phyloP scores from a whole-genome alignment of 2,329 filamentous ascomycete genomes.

The Mycosphaerelloides madeirae region DNA sequence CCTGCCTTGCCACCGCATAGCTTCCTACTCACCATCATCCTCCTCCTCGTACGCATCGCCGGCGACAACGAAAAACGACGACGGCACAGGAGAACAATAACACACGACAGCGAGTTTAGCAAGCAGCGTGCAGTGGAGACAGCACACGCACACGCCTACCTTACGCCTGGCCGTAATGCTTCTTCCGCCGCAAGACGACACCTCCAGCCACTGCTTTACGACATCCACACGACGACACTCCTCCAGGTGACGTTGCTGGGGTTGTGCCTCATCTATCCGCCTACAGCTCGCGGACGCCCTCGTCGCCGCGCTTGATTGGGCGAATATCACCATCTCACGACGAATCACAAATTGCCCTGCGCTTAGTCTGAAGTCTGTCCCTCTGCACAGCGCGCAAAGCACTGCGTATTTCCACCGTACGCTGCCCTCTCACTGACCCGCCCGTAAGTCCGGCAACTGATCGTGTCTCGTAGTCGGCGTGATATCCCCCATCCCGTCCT shows the following conservation, averaged over 20 bases:
- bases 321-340: conserved; percentile 3
- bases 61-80: not conserved
- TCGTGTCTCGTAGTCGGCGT: not conserved
- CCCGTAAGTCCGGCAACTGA: not conserved
- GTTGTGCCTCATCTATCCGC: not conserved
- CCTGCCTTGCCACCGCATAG: not conserved
- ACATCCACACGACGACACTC: not conserved
- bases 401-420: not conserved
- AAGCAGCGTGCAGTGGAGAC: too few species aligned
- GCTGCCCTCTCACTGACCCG: not conserved
- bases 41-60: not conserved
- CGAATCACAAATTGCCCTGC: conserved; percentile 19
- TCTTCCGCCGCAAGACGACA: not conserved
- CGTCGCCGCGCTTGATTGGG: conserved; percentile 16
- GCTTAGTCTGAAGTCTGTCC: conserved; percentile 15
- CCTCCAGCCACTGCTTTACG: conserved; percentile 2
- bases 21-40: not conserved
- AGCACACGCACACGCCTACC: too few species aligned
- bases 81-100: not conserved
- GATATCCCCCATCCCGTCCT: not conserved
- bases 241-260: conserved; percentile 3
- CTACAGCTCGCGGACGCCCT: not conserved
- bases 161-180: not conserved
- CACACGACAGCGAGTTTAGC: too few species aligned
- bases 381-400: not conserved